A percentile compares a stretch with the other conserved stretches of the same genome.
phyloP scores from a whole-genome alignment of 345 rosid genomes.

The Alliaria petiolata region DNA sequence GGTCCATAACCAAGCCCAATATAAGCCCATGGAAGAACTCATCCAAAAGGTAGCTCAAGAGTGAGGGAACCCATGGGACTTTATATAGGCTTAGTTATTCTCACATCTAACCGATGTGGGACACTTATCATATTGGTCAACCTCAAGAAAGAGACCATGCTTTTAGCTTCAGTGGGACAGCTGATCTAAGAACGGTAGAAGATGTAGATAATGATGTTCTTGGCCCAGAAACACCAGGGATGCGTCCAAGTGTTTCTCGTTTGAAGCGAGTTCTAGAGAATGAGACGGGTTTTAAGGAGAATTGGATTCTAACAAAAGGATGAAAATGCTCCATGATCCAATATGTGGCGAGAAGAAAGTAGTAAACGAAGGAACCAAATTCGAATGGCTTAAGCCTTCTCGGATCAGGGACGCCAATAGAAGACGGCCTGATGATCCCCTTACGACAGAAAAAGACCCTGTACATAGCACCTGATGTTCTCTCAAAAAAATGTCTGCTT shows the following conservation, averaged over 20 bases:
- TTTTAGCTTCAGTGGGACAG: slow-evolving; percentile 19
- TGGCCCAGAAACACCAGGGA: slow-evolving; percentile 79
- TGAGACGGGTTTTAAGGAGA: slow-evolving; percentile 28
- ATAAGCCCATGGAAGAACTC: too few species aligned
- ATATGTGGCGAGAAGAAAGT: slow-evolving; percentile 35
- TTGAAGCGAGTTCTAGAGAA: slow-evolving; percentile 68
- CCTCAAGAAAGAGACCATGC: slow-evolving; percentile 29
- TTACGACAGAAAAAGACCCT: slow-evolving; percentile 77
- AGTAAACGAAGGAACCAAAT: slow-evolving; percentile 55
- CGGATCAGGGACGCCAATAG: slow-evolving; percentile 66
- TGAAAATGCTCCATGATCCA: slow-evolving; percentile 47
- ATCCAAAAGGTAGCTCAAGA: too few species aligned
- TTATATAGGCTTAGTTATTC: too few species aligned
- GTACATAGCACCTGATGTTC: slow-evolving; percentile 68
- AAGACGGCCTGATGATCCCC: slow-evolving; percentile 77
- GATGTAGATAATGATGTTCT: slow-evolving; percentile 36
- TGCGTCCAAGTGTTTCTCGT: slow-evolving; percentile 48
- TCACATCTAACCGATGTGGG: too few species aligned
- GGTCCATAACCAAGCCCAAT: too few species aligned
- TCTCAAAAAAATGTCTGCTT: slow-evolving; percentile 78
- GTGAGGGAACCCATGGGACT: too few species aligned
- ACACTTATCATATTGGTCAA: slow-evolving; percentile 26
- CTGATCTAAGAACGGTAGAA: slow-evolving; percentile 17
- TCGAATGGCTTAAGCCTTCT: slow-evolving; percentile 88
- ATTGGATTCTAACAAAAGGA: slow-evolving; percentile 52